Conservation (phyloP, 1,139 yeast genomes). For the Kurtzmaniella quercitrusa region DNA sequence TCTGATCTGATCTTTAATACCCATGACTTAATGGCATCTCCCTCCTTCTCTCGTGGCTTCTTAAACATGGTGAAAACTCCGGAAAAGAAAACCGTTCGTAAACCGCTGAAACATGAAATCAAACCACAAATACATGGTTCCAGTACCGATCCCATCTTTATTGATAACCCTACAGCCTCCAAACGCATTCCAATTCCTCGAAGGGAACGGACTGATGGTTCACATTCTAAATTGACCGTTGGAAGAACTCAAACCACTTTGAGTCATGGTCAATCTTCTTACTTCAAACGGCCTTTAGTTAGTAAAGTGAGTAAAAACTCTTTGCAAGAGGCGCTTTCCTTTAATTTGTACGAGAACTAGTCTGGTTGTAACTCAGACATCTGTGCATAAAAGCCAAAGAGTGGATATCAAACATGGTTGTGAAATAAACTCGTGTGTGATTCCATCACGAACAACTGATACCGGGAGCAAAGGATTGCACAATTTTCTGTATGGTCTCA, state of each 20-base stretch:
- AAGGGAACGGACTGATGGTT: constrained; percentile 23
- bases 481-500: no score
- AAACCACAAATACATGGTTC: constrained; percentile 5
- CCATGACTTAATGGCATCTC: not conserved
- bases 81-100: constrained; percentile 11
- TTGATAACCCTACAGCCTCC: constrained; percentile 11
- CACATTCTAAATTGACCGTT: constrained; percentile 43
- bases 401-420: no score
- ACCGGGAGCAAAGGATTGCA: no score
- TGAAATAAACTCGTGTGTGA: no score
- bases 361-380: constrained; percentile 1
- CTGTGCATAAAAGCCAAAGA: not conserved
- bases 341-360: constrained; percentile 2
- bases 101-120: constrained; percentile 9
- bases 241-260: constrained; percentile 44
- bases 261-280: constrained; percentile 39
- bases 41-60: constrained; percentile 14
- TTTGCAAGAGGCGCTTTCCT: constrained; percentile 28
- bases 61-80: constrained; percentile 12
- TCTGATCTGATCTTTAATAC: not conserved
- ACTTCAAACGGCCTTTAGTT: constrained; percentile 37
- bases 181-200: constrained; percentile 24
- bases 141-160: constrained; percentile 11
- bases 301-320: constrained; percentile 30
- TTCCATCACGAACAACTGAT: no score